phyloP scores from a whole-genome alignment of 2,329 filamentous ascomycete species.

The Aspergillus arachidicola region DNA sequence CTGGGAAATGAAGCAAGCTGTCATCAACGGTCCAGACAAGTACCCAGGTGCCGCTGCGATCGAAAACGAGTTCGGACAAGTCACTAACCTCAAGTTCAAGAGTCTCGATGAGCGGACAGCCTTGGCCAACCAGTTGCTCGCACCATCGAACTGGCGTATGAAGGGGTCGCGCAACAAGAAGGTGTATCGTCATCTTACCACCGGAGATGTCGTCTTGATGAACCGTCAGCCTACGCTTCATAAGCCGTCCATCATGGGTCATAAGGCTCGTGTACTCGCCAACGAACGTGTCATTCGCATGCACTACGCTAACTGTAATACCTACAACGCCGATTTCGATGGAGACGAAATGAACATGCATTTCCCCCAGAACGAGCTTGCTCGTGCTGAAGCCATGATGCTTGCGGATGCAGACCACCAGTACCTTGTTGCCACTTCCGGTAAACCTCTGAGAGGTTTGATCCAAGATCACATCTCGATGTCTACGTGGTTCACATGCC shows the following conservation, averaged over 20 bases:
- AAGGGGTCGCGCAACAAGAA: constrained; percentile 88
- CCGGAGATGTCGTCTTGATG: constrained; percentile 97
- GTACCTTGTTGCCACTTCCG: constrained; percentile 90
- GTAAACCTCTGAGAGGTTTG: constrained; percentile 89
- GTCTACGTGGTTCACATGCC: constrained; percentile 84
- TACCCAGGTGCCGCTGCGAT: constrained; percentile 95
- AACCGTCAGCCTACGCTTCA: constrained; percentile 97
- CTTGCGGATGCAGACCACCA: constrained; percentile 97
- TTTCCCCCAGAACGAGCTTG: constrained; percentile 95
- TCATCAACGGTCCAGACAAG: constrained; percentile 89
- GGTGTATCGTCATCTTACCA: constrained; percentile 92
- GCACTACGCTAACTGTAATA: constrained; percentile 99
- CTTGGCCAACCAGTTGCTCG: constrained; percentile 88
- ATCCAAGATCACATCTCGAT: constrained; percentile 99
- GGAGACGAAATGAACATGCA: constrained; percentile 99
- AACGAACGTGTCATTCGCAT: constrained; percentile 98
- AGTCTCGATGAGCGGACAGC: constrained; percentile 84
- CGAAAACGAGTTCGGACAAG: constrained; percentile 91
- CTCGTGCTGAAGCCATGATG: constrained; percentile 86
- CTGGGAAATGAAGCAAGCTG: constrained; percentile 90
- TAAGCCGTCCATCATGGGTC: constrained; percentile 99
- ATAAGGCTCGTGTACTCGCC: constrained; percentile 85
- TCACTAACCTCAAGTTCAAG: constrained; percentile 85
- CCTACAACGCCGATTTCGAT: constrained; percentile 99
- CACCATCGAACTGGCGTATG: constrained; percentile 73